A percentile compares a stretch with the other conserved stretches of the same genome.
These are phyloP conservation scores for Suhomyces terraborum DNA, from an alignment of 1,139 yeast species.

Conservation along the genomic window DNA sequence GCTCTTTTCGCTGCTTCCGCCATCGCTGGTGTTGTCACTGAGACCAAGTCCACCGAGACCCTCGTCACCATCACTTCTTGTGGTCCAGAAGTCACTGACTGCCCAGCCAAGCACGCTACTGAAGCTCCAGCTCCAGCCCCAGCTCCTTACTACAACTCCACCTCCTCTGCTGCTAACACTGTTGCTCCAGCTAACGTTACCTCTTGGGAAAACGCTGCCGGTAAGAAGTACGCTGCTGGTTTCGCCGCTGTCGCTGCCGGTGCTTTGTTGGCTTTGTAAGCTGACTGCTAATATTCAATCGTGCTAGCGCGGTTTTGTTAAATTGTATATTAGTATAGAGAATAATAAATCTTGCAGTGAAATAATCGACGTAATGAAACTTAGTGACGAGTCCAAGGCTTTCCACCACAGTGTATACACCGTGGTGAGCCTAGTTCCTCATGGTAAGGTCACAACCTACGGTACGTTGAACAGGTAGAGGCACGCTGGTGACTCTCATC, in stretches of 20 bases:
- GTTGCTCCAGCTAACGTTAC: constrained; percentile 29
- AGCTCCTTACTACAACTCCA: constrained; percentile 16
- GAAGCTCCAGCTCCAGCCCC: constrained; percentile 28
- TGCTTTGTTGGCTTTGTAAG: constrained; percentile 38
- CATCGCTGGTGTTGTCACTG: constrained; percentile 25
- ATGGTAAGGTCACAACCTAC: constrained; percentile 68
- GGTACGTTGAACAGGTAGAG: constrained; percentile 48
- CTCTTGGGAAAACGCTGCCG: constrained; percentile 28
- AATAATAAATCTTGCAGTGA: constrained; percentile 8
- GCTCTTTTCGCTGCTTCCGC: constrained; percentile 30
- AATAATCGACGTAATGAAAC: constrained; percentile 20
- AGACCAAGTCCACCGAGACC: constrained; percentile 23
- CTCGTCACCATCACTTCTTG: constrained; percentile 32
- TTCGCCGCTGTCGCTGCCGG: constrained; percentile 36
- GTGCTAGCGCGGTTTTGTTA: constrained; percentile 7
- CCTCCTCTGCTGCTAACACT: constrained; percentile 18
- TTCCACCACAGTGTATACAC: constrained; percentile 65
- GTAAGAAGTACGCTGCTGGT: constrained; percentile 29
- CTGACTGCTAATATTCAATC: constrained; percentile 14
- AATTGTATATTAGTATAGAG: constrained; percentile 15
- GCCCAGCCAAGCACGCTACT: constrained; percentile 25
- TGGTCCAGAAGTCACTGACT: constrained; percentile 27
- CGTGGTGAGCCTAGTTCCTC: constrained; percentile 56
- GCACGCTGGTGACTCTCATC: too few relatives aligned
- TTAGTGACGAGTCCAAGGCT: constrained; percentile 52